Evolutionary conservation across 2,329 filamentous ascomycete genomes (phyloP).

Genomic region (Pseudocercospora fijiensis): DNA sequence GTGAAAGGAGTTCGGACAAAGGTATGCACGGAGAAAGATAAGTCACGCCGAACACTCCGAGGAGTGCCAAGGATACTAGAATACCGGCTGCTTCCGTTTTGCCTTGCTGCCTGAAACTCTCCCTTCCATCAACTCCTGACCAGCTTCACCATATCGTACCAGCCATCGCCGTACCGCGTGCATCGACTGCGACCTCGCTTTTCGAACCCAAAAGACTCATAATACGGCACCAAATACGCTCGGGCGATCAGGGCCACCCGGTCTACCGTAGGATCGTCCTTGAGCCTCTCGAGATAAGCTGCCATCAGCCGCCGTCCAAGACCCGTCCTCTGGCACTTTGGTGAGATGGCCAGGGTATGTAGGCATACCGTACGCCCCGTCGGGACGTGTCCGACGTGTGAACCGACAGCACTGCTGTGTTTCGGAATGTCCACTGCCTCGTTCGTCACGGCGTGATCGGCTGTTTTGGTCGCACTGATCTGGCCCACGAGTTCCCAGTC

Average conservation of each 20-base stretch:
- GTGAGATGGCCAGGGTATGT: slow-evolving; percentile 56
- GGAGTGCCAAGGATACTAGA: neutral
- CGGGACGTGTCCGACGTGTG: slow-evolving; percentile 64
- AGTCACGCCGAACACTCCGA: neutral
- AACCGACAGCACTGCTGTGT: slow-evolving; percentile 32
- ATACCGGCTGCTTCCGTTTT: neutral
- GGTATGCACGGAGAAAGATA: neutral
- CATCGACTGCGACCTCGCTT: slow-evolving; percentile 66
- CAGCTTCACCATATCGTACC: slow-evolving; percentile 70
- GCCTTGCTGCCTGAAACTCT: neutral
- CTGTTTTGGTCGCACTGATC: slow-evolving; percentile 69
- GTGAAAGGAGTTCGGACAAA: neutral
- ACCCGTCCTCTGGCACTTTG: slow-evolving; percentile 11
- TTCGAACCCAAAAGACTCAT: slow-evolving; percentile 68
- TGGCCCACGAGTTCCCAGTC: slow-evolving; percentile 57
- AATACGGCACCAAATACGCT: slow-evolving; percentile 69
- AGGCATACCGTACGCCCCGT: slow-evolving; percentile 70
- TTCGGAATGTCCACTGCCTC: slow-evolving; percentile 68
- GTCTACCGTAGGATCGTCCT: slow-evolving; percentile 64
- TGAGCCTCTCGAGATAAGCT: slow-evolving; percentile 55
- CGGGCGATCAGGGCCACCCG: slow-evolving; percentile 73
- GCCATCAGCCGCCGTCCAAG: slow-evolving; percentile 12
- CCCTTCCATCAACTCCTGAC: neutral
- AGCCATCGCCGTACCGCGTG: slow-evolving; percentile 71
- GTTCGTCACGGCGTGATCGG: slow-evolving; percentile 64